Evolutionary conservation across 495 filamentous ascomycete genomes (phyloP).

Genomic region (Sabuloglossum arenarium): DNA sequence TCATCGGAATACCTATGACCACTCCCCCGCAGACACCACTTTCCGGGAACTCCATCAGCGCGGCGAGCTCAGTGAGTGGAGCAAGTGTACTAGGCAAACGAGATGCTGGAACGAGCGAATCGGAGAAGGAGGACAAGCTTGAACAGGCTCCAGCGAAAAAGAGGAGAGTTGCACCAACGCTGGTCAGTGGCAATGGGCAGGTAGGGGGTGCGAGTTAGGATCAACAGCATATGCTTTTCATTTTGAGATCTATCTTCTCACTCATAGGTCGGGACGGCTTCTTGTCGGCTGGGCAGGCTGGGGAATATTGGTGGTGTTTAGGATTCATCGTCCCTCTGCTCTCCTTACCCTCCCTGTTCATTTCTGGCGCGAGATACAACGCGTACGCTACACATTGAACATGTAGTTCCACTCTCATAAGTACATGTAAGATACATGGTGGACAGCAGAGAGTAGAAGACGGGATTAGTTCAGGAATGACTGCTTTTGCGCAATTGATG

Average conservation of each 20-base stretch:
- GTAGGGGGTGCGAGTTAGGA: not conserved
- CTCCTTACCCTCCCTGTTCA: not conserved
- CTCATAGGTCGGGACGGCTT: not conserved
- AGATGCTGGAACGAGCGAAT: constrained; percentile 24
- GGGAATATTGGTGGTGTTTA: not conserved
- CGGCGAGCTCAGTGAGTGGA: constrained; percentile 19
- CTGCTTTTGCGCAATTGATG: too few relatives aligned
- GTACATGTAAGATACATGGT: too few relatives aligned
- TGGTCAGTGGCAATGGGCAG: constrained; percentile 19
- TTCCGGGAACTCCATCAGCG: constrained; percentile 21
- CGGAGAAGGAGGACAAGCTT: constrained; percentile 38
- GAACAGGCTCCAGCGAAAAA: constrained; percentile 40
- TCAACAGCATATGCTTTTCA: not conserved
- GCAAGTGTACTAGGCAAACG: constrained; percentile 34
- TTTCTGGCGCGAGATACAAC: not conserved
- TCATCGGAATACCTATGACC: constrained; percentile 34
- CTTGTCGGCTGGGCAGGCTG: not conserved
- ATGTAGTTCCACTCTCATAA: too few relatives aligned
- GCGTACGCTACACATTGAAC: too few relatives aligned
- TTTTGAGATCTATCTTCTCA: not conserved
- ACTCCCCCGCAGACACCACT: constrained; percentile 70
- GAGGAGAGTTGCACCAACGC: constrained; percentile 58
- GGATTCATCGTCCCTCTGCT: not conserved
- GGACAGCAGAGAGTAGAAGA: too few relatives aligned
- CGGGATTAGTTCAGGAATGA: too few relatives aligned